Conservation (phyloP, 164 flowering plant genomes). For the Dillenia suffruticosa region DNA sequence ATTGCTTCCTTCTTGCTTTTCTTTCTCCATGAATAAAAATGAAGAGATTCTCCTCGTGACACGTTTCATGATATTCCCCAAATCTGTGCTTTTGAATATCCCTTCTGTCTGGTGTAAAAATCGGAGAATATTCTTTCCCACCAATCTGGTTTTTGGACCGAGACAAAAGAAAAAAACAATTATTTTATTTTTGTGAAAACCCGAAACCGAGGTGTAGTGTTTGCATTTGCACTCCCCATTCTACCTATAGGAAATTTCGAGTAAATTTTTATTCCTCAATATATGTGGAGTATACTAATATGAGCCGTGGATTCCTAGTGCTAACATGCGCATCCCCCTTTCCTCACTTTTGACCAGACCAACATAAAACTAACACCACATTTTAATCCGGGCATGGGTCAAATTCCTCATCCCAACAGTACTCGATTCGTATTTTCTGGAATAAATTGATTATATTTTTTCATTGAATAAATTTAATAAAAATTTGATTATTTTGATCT, state of each 20-base stretch:
- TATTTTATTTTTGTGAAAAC: slow-evolving; percentile 7
- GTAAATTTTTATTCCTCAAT: no score
- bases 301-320: not conserved
- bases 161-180: not conserved
- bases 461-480: no score
- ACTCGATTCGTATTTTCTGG: no score
- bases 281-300: not conserved
- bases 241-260: not conserved
- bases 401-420: no score
- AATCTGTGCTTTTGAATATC: slow-evolving; percentile 58
- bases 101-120: slow-evolving; percentile 48
- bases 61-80: slow-evolving; percentile 42
- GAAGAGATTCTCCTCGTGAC: slow-evolving; percentile 43
- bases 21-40: slow-evolving; percentile 13
- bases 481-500: no score
- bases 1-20: no score
- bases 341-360: no score
- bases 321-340: not conserved
- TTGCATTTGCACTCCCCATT: not conserved
- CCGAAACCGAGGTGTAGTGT: slow-evolving; percentile 15
- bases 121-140: slow-evolving; percentile 16
- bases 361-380: no score
- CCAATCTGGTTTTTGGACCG: no score
- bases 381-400: no score
- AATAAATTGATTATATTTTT: no score